Evolutionary conservation across 2,329 filamentous ascomycete species (phyloP), one percentile per base, ranked within the genome.

Genomic region (Keithomyces neogunnii): DNA sequence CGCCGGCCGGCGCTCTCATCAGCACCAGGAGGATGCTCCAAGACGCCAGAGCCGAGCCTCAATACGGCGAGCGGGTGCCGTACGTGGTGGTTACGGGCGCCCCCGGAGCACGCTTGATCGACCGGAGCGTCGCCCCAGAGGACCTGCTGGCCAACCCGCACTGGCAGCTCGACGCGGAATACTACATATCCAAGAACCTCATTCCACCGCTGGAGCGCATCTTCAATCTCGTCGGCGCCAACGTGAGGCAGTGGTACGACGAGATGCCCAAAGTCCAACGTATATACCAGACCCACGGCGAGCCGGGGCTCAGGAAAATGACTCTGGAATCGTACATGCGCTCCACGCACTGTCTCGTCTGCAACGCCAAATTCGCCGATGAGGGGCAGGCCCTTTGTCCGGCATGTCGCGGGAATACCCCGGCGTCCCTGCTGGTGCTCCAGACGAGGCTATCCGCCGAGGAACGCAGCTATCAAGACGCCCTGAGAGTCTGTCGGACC

Each of bases 281-380:
- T 7, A 81, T 92, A 45, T 79, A 64, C 48, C 55, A 66, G 51
- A 42, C 65, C 59, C 53, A 62, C 45, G 62, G 64, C 51, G 60
- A 30, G 19, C 56, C 51, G 3, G 62, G 59, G 58, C 59, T 54
- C 60, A 69, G 69, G 59, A 85, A 79, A 62, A 86, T 81, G 65
- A 96, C 90, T 0, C 77, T 99, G n/a, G 93, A 97, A 63, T 86
- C 82, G n/a, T 99, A 96, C 69, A 86, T 97, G 84, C 85, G 81
- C 56, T 84, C 84, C 0, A 86, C 85, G 0, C 80, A 84, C 2
- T 99, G 93, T 64, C 69, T 92, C 4, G 78, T 92, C 13, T 99
- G 93, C 66, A 61, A 47, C 59, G 51, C 53, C 31, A 66, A 60
- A 40, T 66, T 63, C 36, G 48, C 54, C 0, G 53, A 57, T 39